Conservation (phyloP, 441 rosid species). For the Gossypium schwendimanii region DNA sequence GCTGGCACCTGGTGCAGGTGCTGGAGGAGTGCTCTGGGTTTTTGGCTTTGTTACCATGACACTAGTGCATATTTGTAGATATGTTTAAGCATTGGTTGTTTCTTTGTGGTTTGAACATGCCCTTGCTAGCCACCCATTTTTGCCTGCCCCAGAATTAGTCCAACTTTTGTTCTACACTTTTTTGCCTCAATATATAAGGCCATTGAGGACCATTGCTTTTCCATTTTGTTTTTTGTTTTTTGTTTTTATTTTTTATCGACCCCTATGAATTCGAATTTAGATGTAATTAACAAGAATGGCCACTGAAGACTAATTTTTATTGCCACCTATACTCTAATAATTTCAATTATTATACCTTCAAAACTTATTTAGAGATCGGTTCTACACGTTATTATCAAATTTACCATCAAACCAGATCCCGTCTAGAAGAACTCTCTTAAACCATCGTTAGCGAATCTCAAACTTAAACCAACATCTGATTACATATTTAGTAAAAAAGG, state of each 20-base stretch:
- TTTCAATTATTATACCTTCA: too few relatives aligned
- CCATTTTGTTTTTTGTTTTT: background rate
- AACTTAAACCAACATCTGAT: too few relatives aligned
- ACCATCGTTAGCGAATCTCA: too few relatives aligned
- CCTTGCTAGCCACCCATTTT: background rate
- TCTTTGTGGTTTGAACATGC: background rate
- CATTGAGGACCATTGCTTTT: background rate
- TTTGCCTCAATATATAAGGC: background rate
- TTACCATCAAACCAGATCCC: too few relatives aligned
- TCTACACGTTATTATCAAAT: too few relatives aligned
- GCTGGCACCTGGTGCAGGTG: slow-evolving; percentile 1
- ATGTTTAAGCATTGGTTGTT: background rate
- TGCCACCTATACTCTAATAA: too few relatives aligned
- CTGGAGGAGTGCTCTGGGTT: background rate
- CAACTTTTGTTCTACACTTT: background rate
- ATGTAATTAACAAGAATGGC: background rate
- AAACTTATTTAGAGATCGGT: too few relatives aligned
- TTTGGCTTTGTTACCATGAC: background rate
- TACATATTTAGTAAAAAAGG: too few relatives aligned
- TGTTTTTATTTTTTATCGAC: background rate
- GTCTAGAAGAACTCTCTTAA: too few relatives aligned
- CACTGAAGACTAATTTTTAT: background rate
- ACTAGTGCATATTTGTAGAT: background rate
- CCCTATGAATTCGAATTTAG: background rate
- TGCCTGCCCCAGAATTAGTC: background rate